Percentiles rank a stretch among this genome's conserved stretches.
phyloP scores from a whole-genome alignment of 2,329 filamentous ascomycete genomes.

The Neofusicoccum kwambonambiense region DNA sequence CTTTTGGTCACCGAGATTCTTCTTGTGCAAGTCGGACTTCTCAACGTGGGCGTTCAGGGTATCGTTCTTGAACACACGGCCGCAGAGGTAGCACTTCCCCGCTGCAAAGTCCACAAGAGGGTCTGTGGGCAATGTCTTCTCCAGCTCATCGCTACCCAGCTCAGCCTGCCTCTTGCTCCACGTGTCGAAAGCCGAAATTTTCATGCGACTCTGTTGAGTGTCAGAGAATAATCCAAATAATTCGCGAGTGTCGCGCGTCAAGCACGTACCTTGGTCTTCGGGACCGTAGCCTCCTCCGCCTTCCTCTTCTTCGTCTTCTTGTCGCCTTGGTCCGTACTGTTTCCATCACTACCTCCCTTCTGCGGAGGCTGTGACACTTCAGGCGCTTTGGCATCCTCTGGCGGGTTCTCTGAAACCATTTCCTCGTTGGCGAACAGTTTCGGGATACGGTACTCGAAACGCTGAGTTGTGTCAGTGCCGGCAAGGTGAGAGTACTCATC shows the following conservation, averaged over 20 bases:
- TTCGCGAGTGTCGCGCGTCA: background rate
- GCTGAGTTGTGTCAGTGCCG: conserved; percentile 1
- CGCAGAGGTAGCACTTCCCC: conserved; percentile 14
- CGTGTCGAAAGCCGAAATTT: background rate
- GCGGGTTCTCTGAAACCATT: conserved; percentile 11
- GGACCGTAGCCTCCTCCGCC: background rate
- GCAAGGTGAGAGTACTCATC: conserved; percentile 7
- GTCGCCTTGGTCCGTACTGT: background rate
- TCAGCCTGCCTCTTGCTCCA: conserved; percentile 6
- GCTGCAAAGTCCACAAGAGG: conserved; percentile 8
- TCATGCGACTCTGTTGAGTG: background rate
- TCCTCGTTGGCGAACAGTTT: conserved; percentile 6
- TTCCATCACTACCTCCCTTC: background rate
- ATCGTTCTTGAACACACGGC: conserved; percentile 12
- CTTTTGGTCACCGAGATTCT: conserved; percentile 4
- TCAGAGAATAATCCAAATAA: background rate
- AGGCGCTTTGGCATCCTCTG: background rate
- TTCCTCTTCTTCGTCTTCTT: conserved; percentile 17
- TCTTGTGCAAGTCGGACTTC: conserved; percentile 11
- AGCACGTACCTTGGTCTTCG: conserved; percentile 3
- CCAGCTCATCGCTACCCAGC: background rate
- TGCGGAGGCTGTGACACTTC: background rate
- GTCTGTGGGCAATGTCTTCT: background rate
- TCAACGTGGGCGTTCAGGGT: conserved; percentile 5
- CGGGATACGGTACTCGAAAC: conserved; percentile 14